Evolutionary conservation across 352 stramenopile species (phyloP).

Genomic region (Albugo laibachii): DNA sequence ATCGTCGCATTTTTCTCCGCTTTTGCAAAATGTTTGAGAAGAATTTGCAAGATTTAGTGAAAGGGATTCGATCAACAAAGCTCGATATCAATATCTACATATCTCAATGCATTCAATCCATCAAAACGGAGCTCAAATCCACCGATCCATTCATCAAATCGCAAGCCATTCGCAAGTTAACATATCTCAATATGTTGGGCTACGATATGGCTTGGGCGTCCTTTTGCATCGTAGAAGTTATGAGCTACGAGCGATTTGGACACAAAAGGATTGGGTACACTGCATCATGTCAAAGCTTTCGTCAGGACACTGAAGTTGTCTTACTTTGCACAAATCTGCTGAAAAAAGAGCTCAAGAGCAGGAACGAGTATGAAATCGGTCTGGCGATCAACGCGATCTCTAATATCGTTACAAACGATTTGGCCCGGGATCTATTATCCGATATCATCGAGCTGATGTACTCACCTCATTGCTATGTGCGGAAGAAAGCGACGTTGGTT

Average conservation of each 20-base stretch:
- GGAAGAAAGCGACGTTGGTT: constrained; percentile 96
- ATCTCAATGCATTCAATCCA: constrained; percentile 92
- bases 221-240: constrained; percentile 97
- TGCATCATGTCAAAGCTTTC: constrained; percentile 90
- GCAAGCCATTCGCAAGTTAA: constrained; percentile 94
- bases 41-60: constrained; percentile 95
- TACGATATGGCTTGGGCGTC: constrained; percentile 96
- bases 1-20: too few species aligned
- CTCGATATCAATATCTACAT: constrained; percentile 93
- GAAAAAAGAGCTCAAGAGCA: constrained; percentile 90
- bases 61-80: constrained; percentile 95
- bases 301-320: constrained; percentile 94
- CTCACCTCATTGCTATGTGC: constrained; percentile 90
- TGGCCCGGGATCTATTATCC: constrained; percentile 85
- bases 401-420: constrained; percentile 97
- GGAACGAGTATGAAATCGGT: constrained; percentile 91
- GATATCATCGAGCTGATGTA: constrained; percentile 85
- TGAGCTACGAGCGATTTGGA: constrained; percentile 88
- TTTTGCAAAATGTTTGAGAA: constrained; percentile 91
- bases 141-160: constrained; percentile 94
- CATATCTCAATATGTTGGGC: constrained; percentile 94
- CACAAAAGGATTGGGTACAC: constrained; percentile 96
- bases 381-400: constrained; percentile 95
- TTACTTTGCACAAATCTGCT: constrained; percentile 97
- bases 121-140: constrained; percentile 94